These are phyloP conservation scores for Cladophialophora exuberans DNA, from an alignment of 2,329 filamentous ascomycete genomes.

Conservation along the genomic window DNA sequence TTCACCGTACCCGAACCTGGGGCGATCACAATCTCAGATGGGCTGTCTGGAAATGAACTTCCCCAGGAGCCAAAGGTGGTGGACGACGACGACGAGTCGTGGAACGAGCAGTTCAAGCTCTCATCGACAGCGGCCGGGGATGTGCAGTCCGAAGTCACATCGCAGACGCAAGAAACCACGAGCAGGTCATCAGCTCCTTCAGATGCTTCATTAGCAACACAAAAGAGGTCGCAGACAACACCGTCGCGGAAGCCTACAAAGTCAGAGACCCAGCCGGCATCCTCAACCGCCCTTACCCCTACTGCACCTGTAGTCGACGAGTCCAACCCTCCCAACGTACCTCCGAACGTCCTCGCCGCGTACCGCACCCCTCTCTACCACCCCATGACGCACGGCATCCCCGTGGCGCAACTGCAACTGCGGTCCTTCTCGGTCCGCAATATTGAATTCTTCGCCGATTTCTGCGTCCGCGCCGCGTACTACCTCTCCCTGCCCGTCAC, in stretches of 20 bases:
- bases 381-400: slow-evolving; percentile 74
- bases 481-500: slow-evolving; percentile 85
- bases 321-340: slow-evolving; percentile 17
- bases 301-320: background rate
- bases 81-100: too few relatives aligned
- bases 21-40: slow-evolving; percentile 16
- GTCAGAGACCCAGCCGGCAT: background rate
- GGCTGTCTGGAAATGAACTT: background rate
- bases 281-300: background rate
- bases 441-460: slow-evolving; percentile 92
- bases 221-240: background rate
- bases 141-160: too few relatives aligned
- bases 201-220: too few relatives aligned
- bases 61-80: too few relatives aligned
- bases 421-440: slow-evolving; percentile 89
- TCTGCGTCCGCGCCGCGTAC: slow-evolving; percentile 91
- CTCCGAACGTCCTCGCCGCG: slow-evolving; percentile 56
- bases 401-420: slow-evolving; percentile 86
- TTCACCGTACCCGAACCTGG: slow-evolving; percentile 26
- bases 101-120: too few relatives aligned
- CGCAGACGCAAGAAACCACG: background rate
- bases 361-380: slow-evolving; percentile 79
- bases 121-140: too few relatives aligned
- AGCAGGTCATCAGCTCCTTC: background rate
- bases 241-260: background rate